Base-by-base conservation (phyloP, 257 asterid genomes). In the Forsythia viridissima region DNA sequence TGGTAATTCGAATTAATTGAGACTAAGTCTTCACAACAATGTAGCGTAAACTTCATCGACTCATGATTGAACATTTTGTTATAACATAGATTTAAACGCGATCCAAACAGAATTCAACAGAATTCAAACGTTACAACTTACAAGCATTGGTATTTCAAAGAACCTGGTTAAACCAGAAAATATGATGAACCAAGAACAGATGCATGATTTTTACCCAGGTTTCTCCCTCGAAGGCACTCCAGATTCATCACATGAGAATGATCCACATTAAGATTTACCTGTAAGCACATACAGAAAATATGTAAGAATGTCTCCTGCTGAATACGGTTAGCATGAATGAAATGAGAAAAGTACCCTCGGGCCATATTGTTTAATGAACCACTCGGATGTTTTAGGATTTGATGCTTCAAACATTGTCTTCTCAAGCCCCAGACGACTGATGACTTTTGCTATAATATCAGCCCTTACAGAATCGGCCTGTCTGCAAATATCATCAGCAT, bases 371-470 rank as follows among this genome's bases (percentile, higher is more conserved):
- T 86, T 91, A 51, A 95, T 81, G 84, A 95, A 95, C 99, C 99
- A 95, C 86, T 95, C 97, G 0, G 97, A 87, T 24, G 92, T 87
- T 82, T 82, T 86, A 3, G 94, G 87, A 82, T 88, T 85, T 63
- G 98, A 93, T 70, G 97, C 93, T 85, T 95, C 99, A 81, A 95
- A 95, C 99, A 95, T 95, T 9, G 96, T 91, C 86, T 85, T 95
- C 80, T 93, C 97, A 72, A 95, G 90, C 77, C 99, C 98, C 4
- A 95, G 89, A 44, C 97, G 96, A 4, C 97, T 91, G 4, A 95
- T 46, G 37, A 93, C 80, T 84, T 90, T 95, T 20, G 98, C 97
- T 52, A 95, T 84, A n/a, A 92, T 84, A 78, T 95, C 98, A 57
- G 96, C 93, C 82, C 98, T 85, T 79, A 95, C 79, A 7, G 90